These are phyloP conservation scores for Hypoxylon sp. DNA, from an alignment of 2,329 filamentous ascomycete species.

Conservation along the genomic window DNA sequence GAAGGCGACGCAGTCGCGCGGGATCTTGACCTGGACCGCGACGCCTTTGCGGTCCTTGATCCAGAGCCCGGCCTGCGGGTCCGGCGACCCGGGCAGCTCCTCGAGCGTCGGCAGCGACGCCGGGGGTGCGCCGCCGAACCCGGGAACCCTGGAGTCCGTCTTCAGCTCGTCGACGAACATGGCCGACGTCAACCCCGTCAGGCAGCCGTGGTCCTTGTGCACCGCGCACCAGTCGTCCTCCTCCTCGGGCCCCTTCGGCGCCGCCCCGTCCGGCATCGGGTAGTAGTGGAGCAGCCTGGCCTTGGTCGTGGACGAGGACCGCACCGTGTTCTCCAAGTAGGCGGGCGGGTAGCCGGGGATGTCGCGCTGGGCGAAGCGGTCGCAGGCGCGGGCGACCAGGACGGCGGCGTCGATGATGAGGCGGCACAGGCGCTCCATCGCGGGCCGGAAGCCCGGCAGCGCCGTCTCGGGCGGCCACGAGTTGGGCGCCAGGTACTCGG, in stretches of 20 bases:
- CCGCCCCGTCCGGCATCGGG: conserved; percentile 60
- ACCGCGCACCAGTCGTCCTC: conserved; percentile 96
- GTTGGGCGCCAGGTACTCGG: conserved; percentile 90
- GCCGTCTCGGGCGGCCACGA: conserved; percentile 78
- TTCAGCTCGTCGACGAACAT: conserved; percentile 89
- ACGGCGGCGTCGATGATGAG: conserved; percentile 90
- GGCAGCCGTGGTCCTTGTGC: conserved; percentile 88
- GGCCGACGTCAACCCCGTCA: conserved; percentile 91
- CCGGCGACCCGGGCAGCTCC: conserved; percentile 79
- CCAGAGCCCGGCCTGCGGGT: conserved; percentile 88
- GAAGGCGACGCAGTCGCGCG: conserved; percentile 89
- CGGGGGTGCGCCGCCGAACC: conserved; percentile 44
- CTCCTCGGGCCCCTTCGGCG: conserved; percentile 50
- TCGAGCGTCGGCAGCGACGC: conserved; percentile 60
- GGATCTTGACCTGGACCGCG: conserved; percentile 91
- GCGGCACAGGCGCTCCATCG: conserved; percentile 77
- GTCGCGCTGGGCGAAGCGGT: conserved; percentile 81
- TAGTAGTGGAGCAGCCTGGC: conserved; percentile 94
- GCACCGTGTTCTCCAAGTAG: conserved; percentile 88
- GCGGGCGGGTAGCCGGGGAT: conserved; percentile 78
- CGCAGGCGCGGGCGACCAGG: conserved; percentile 88
- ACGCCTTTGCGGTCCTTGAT: conserved; percentile 85
- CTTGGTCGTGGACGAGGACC: conserved; percentile 86
- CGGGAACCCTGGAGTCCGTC: conserved; percentile 46
- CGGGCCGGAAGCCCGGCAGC: conserved; percentile 77